Base-by-base conservation (phyloP, 768 basidiomycete genomes). In the Podaxis mareebaensis region DNA sequence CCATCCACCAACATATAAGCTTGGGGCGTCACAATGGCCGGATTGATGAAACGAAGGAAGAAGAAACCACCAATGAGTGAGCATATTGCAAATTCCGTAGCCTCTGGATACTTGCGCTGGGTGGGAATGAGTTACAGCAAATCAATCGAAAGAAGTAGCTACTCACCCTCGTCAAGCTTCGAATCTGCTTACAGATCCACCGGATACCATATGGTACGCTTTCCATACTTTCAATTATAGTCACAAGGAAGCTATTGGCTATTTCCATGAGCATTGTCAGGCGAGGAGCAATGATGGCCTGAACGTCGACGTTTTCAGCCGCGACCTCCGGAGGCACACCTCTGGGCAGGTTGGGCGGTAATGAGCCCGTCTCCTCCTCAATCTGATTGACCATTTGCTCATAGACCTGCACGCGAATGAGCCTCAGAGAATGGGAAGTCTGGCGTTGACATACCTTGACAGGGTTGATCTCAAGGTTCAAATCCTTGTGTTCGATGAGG, bases 261-360 rank as follows among this genome's bases (percentile, higher is more conserved):
- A 99, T 99, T 75, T 99, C 97, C 95, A 99, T 99, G 66, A 99
- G 83, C 97, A 99, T 99, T 2, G 95, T 96, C 54, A 99, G 78
- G 24, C 97, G 88, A 15, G 97, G 97, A 6, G 94, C 93, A 70
- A 99, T 98, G 78, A 99, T 97, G 54, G 95, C 94, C 73, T 98
- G 96, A 22, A 99, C 97, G 73, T 99, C 97, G 2, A 85, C 77
- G 72, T 99, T 98, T 67, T 93, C 92, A 8, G 94, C 87, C 2
- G 97, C 97, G n/a, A 90, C 80, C 75, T 99, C 97, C 12, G 96
- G 95, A 10, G 96, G 83, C 3, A 99, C 96, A 49, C 94, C 95
- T 53, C 96, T 86, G 13, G 96, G 96, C 54, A 99, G 83, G 71
- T 95, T 95, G 1, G 90, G 84, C 0, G 97, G 97, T 58, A 98